Evolutionary conservation across 305 asterid species (phyloP).

Genomic region (Fraxinus baroniana): DNA sequence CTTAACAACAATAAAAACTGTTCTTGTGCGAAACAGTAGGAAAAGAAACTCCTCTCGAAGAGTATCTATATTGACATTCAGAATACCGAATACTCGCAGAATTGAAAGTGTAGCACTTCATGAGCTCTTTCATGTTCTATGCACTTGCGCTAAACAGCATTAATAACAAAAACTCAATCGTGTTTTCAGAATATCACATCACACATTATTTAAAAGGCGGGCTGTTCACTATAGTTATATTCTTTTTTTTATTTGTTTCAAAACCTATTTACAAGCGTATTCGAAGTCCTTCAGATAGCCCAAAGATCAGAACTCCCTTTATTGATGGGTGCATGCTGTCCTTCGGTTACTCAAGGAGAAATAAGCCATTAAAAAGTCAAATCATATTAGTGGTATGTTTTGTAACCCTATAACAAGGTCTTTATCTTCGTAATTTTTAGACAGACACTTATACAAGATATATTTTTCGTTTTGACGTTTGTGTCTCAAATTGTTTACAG

Average conservation of each 20-base stretch:
- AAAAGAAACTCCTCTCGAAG: too few relatives aligned
- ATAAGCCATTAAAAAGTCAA: neutral
- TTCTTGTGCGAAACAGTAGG: neutral
- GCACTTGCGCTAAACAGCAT: neutral
- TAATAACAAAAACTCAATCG: neutral
- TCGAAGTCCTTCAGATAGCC: neutral
- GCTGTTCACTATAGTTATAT: neutral
- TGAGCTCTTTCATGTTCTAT: neutral
- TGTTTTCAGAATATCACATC: neutral
- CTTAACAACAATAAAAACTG: neutral
- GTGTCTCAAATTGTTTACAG: neutral
- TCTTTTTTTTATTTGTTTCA: too few relatives aligned
- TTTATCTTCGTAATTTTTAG: neutral
- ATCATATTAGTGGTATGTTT: too few relatives aligned
- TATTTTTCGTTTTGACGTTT: too few relatives aligned
- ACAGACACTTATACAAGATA: too few relatives aligned
- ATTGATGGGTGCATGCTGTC: neutral
- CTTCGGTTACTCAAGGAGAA: neutral
- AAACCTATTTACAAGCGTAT: neutral
- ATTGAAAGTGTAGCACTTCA: neutral
- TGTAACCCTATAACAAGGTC: neutral
- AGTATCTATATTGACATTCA: too few relatives aligned
- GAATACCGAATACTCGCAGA: too few relatives aligned
- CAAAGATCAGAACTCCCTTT: neutral
- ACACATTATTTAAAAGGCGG: neutral